phyloP scores from a whole-genome alignment of 1,284 basidiomycete species.

The Ceratobasidium sp. region DNA sequence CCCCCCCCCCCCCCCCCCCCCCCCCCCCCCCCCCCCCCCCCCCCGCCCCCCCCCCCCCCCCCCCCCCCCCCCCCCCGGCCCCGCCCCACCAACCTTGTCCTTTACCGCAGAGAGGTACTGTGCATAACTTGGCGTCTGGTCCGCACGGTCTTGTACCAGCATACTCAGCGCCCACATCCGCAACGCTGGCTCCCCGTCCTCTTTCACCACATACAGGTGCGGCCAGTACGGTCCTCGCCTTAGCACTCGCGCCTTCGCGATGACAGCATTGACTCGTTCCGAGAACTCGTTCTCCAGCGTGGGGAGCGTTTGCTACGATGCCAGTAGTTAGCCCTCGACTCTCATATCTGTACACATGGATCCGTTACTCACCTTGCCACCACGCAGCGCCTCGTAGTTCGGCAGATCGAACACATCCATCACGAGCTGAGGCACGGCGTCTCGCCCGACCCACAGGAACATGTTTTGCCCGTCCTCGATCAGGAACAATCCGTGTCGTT shows the following conservation, averaged over 20 bases:
- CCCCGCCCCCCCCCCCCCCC: no score
- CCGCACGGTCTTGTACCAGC: conserved; percentile 96
- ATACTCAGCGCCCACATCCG: conserved; percentile 94
- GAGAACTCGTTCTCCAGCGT: conserved; percentile 93
- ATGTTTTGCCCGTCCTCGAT: conserved; percentile 99
- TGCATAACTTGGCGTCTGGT: conserved; percentile 94
- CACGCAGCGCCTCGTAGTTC: conserved; percentile 87
- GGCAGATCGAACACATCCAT: conserved; percentile 95
- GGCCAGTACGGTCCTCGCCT: conserved; percentile 92
- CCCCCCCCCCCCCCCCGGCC: no score
- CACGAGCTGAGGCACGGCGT: conserved; percentile 94
- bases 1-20: no score
- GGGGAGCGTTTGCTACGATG: conserved; percentile 81
- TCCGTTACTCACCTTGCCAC: conserved; percentile 80
- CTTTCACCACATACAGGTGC: conserved; percentile 98
- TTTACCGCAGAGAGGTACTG: conserved; percentile 87
- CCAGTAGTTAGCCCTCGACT: not conserved
- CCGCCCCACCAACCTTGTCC: conserved; percentile 77
- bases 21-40: no score
- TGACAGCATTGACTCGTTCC: conserved; percentile 90
- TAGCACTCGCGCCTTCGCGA: conserved; percentile 93
- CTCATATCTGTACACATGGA: not conserved
- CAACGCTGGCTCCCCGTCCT: conserved; percentile 95
- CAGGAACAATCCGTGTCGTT: conserved; percentile 95
- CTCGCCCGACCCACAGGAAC: conserved; percentile 97